These are phyloP conservation scores for Harringtonia lauricola DNA, from an alignment of 2,329 filamentous ascomycete species.

Conservation along the genomic window DNA sequence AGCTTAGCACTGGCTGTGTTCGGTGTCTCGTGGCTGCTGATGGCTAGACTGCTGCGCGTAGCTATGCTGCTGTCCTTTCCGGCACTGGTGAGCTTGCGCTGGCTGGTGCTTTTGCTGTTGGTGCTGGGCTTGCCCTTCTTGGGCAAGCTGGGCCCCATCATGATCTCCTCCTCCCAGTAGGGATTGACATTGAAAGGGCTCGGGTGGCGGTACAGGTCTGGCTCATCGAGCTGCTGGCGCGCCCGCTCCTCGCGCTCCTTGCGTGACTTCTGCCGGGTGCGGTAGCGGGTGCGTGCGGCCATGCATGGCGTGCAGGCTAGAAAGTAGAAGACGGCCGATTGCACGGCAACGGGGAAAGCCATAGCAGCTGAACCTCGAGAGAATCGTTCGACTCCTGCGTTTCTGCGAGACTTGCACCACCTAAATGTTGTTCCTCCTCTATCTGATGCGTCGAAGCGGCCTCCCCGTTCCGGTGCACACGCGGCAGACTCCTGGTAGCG, in stretches of 20 bases:
- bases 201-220: conserved; percentile 66
- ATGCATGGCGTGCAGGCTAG: conserved; percentile 70
- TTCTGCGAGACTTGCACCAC: too few species aligned
- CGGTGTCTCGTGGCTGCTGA: conserved; percentile 24
- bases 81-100: conserved; percentile 47
- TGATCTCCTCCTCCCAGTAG: conserved; percentile 81
- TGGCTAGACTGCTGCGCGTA: conserved; percentile 25
- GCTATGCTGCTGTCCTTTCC: conserved; percentile 40
- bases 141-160: conserved; percentile 63
- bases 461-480: background rate
- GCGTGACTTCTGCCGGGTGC: conserved; percentile 59
- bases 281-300: conserved; percentile 57
- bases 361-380: conserved; percentile 20
- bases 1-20: conserved; percentile 21
- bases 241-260: conserved; percentile 55
- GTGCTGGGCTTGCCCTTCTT: conserved; percentile 40
- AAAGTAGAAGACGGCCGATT: conserved; percentile 70
- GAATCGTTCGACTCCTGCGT: too few species aligned
- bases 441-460: background rate
- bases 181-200: conserved; percentile 78
- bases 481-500: conserved; percentile 4
- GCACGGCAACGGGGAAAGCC: conserved; percentile 50
- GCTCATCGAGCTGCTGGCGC: conserved; percentile 56
- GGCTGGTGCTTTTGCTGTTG: conserved; percentile 43
- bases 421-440: conserved; percentile 13